These are phyloP conservation scores for Peterozyma toletana DNA, from an alignment of 805 yeast genomes.

Conservation along the genomic window DNA sequence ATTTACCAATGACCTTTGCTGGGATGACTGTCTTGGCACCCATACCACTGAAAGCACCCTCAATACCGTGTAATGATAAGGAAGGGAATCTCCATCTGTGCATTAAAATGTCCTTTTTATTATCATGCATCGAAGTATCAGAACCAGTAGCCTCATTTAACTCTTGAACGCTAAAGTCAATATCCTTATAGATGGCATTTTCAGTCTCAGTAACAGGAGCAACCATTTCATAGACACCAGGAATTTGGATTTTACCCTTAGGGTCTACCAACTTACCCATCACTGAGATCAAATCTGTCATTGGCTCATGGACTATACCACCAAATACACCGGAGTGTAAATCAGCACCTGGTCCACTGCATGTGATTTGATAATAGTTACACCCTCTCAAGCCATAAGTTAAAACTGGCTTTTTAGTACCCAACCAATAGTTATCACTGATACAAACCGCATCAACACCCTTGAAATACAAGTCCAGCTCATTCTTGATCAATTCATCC, in stretches of 20 bases:
- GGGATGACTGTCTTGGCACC: constrained; percentile 99
- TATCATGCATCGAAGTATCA: constrained; percentile 67
- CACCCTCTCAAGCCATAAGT: constrained; percentile 98
- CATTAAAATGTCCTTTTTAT: constrained; percentile 82
- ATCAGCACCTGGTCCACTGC: constrained; percentile 94
- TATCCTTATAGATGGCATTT: constrained; percentile 68
- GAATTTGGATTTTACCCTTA: constrained; percentile 76
- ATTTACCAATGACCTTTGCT: constrained; percentile 88
- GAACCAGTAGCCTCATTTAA: constrained; percentile 88
- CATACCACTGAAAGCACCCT: constrained; percentile 90
- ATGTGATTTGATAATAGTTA: constrained; percentile 77
- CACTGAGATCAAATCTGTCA: constrained; percentile 83
- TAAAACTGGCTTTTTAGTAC: constrained; percentile 92
- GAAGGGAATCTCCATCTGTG: constrained; percentile 99
- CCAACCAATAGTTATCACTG: constrained; percentile 97
- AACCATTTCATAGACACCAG: constrained; percentile 90
- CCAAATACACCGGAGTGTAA: constrained; percentile 97
- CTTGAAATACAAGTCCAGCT: constrained; percentile 75
- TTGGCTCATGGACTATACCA: constrained; percentile 95
- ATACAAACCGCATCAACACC: constrained; percentile 92
- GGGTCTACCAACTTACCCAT: constrained; percentile 72
- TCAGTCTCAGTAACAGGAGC: constrained; percentile 87
- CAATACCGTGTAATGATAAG: constrained; percentile 91
- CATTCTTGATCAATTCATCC: constrained; percentile 73
- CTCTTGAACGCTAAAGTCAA: constrained; percentile 80